A percentile compares a stretch with the other conserved stretches of the same genome.
These are phyloP conservation scores for Trichophyton schoenleinii DNA, from an alignment of 2,329 filamentous ascomycete genomes.

Conservation along the genomic window DNA sequence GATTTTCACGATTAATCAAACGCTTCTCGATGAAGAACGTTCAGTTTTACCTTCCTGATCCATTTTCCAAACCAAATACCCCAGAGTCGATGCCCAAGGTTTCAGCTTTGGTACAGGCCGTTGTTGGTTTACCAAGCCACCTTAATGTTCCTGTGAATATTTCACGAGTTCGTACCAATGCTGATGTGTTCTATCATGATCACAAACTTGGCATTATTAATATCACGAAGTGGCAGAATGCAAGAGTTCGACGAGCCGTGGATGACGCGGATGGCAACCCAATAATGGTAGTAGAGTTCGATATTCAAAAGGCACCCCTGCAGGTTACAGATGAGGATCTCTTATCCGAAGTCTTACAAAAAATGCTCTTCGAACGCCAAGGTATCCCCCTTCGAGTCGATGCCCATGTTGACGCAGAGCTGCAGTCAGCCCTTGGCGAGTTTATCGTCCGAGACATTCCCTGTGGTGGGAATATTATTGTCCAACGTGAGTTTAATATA, in stretches of 20 bases:
- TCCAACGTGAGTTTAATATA: conserved; percentile 67
- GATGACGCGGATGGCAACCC: conserved; percentile 46
- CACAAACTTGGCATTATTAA: conserved; percentile 71
- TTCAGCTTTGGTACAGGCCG: conserved; percentile 68
- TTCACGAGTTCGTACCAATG: conserved; percentile 58
- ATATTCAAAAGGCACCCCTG: conserved; percentile 65
- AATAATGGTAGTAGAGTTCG: conserved; percentile 59
- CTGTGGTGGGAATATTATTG: conserved; percentile 66
- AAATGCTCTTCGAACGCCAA: conserved; percentile 61
- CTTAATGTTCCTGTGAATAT: conserved; percentile 79
- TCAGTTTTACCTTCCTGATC: conserved; percentile 72
- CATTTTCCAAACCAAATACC: conserved; percentile 60
- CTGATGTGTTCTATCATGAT: conserved; percentile 67
- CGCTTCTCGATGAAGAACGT: conserved; percentile 80
- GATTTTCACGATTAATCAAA: conserved; percentile 69
- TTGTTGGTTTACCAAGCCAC: conserved; percentile 67
- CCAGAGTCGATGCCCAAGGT: conserved; percentile 65
- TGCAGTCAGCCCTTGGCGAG: conserved; percentile 68
- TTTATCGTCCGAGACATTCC: conserved; percentile 75
- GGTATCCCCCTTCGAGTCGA: conserved; percentile 60
- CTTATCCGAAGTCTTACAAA: conserved; percentile 68
- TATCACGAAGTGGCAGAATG: conserved; percentile 67
- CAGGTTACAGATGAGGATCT: conserved; percentile 68
- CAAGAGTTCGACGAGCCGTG: conserved; percentile 62
- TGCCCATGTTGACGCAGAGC: conserved; percentile 69